phyloP scores from a whole-genome alignment of 2,329 filamentous ascomycete genomes.

The Calonectria pteridis region DNA sequence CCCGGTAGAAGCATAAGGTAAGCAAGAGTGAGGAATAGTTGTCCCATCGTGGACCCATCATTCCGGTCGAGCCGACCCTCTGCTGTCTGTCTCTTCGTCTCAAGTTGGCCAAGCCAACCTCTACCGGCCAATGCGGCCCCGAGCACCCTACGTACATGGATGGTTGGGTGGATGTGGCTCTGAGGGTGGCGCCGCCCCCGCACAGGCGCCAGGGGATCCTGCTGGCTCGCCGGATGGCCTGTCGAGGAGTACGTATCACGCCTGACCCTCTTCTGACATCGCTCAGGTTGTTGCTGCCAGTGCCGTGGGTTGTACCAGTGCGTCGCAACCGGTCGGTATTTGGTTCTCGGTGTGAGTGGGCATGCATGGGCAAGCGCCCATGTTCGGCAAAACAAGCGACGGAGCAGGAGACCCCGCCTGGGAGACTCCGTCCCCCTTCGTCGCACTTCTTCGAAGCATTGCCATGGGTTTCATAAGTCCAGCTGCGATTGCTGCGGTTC shows the following conservation, averaged over 20 bases:
- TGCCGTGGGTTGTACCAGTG: slow-evolving; percentile 3
- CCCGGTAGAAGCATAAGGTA: not conserved
- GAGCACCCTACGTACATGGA: not conserved
- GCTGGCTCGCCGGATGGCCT: not conserved
- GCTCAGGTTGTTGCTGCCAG: not conserved
- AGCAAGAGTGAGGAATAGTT: not conserved
- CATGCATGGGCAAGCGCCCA: not conserved
- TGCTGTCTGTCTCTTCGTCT: not conserved
- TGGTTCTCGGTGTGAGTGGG: not conserved
- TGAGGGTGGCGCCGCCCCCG: slow-evolving; percentile 5
- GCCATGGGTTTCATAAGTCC: not conserved
- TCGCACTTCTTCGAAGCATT: not conserved
- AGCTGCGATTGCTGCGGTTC: not conserved
- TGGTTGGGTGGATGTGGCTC: not conserved
- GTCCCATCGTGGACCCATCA: not conserved
- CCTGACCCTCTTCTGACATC: not conserved
- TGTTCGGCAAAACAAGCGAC: not conserved
- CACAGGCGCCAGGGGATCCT: not conserved
- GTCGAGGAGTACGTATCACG: not conserved
- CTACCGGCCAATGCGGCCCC: not conserved
- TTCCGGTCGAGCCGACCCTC: slow-evolving; percentile 11
- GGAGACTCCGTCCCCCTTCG: not conserved
- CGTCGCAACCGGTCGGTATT: slow-evolving; percentile 7
- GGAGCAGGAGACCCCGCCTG: not conserved
- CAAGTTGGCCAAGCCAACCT: not conserved